Evolutionary conservation across 2,329 filamentous ascomycete genomes (phyloP).

Genomic region (Sodiomyces alkalinus): DNA sequence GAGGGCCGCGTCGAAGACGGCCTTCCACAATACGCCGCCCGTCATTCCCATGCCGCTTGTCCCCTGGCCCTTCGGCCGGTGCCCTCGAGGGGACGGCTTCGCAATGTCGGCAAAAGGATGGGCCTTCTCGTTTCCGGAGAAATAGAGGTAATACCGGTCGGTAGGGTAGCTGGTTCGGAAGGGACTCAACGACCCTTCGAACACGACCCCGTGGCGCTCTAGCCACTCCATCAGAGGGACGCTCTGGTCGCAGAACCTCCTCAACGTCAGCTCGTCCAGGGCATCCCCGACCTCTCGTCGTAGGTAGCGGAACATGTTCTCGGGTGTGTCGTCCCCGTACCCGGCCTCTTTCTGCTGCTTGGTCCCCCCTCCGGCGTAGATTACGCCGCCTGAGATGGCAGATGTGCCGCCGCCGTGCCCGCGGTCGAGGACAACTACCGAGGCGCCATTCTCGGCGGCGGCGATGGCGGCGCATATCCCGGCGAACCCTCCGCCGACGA

Average conservation of each 20-base stretch:
- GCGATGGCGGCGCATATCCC: slow-evolving; percentile 3
- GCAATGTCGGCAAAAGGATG: no score
- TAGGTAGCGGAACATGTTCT: slow-evolving; percentile 8
- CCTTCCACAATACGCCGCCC: no score
- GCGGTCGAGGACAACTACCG: slow-evolving; percentile 5
- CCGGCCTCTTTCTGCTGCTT: slow-evolving; percentile 5
- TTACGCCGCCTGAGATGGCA: slow-evolving; percentile 6
- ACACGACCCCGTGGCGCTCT: no score
- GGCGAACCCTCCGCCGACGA: slow-evolving; percentile 2
- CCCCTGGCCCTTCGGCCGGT: no score
- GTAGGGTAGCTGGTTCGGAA: no score
- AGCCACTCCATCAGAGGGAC: no score
- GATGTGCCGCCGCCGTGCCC: slow-evolving; percentile 2
- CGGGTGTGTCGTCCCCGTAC: slow-evolving; percentile 6
- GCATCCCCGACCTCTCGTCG: slow-evolving; percentile 4
- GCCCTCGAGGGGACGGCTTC: no score
- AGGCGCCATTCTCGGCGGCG: slow-evolving; percentile 4
- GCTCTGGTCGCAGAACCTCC: slow-evolving; percentile 8
- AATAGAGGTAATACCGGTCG: no score
- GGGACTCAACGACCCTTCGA: no score
- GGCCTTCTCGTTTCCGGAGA: no score
- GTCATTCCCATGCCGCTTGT: no score
- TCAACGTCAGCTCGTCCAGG: slow-evolving; percentile 6
- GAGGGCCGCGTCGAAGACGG: no score
- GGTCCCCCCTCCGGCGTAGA: slow-evolving; percentile 8